Percentiles rank a stretch among this genome's conserved stretches.
phyloP scores from a whole-genome alignment of 768 basidiomycete genomes.

The Suillus ampliporus region DNA sequence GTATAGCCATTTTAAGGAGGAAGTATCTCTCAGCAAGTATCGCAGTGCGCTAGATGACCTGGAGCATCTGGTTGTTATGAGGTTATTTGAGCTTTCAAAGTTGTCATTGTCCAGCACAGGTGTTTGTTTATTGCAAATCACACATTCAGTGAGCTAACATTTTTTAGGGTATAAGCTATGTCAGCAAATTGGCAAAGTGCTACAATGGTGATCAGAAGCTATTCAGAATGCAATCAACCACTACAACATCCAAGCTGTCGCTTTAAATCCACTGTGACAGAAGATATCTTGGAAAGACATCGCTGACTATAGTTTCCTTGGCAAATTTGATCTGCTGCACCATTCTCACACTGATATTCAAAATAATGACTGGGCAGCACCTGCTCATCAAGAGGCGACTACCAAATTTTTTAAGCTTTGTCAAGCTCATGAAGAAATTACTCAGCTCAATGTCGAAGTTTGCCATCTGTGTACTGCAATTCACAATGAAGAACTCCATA shows the following conservation, averaged over 20 bases:
- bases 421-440: slow-evolving; percentile 36
- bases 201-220: slow-evolving; percentile 30
- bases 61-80: slow-evolving; percentile 35
- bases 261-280: slow-evolving; percentile 23
- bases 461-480: slow-evolving; percentile 21
- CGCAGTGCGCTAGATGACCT: slow-evolving; percentile 34
- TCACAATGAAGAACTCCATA: slow-evolving; percentile 23
- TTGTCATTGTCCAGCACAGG: slow-evolving; percentile 19
- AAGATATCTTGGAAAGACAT: slow-evolving; percentile 22
- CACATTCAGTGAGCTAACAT: no score
- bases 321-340: slow-evolving; percentile 25
- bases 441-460: slow-evolving; percentile 31
- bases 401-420: slow-evolving; percentile 29
- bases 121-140: not conserved
- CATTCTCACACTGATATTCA: slow-evolving; percentile 5
- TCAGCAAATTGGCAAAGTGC: slow-evolving; percentile 36
- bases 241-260: slow-evolving; percentile 30
- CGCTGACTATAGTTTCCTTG: slow-evolving; percentile 19
- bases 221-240: slow-evolving; percentile 30
- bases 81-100: slow-evolving; percentile 37
- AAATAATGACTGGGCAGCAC: slow-evolving; percentile 9
- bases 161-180: slow-evolving; percentile 36
- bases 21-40: slow-evolving; percentile 10
- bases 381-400: slow-evolving; percentile 22
- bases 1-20: slow-evolving; percentile 6